Percentiles rank a stretch among this genome's conserved stretches.
Evolutionary conservation across 768 basidiomycete genomes (phyloP).

Genomic region (Tulasnella sp.): DNA sequence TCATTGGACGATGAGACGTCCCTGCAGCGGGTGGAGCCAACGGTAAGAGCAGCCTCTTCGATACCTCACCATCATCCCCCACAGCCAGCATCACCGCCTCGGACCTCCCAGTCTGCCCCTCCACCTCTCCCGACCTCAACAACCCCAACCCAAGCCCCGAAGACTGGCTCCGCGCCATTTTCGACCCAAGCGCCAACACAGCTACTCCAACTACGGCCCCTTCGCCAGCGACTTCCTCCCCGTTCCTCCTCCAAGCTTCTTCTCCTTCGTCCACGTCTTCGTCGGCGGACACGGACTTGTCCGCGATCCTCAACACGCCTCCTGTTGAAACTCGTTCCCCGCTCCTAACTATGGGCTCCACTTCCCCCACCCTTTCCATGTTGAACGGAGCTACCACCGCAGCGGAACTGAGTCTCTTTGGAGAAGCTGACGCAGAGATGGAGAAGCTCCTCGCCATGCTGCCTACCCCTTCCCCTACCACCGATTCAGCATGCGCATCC

Average conservation of each 20-base stretch:
- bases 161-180: constrained; percentile 55
- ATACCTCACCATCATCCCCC: constrained; percentile 23
- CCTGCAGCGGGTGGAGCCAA: constrained; percentile 81
- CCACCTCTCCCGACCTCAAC: constrained; percentile 19
- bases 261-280: constrained; percentile 12
- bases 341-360: neutral
- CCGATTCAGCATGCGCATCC: neutral
- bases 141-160: constrained; percentile 55
- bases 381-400: neutral
- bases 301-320: constrained; percentile 13
- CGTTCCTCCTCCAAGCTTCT: constrained; percentile 22
- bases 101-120: constrained; percentile 18
- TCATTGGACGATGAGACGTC: constrained; percentile 46
- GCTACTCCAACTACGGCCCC: constrained; percentile 23
- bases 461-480: neutral
- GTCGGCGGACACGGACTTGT: constrained; percentile 8
- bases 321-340: neutral
- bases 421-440: constrained; percentile 11
- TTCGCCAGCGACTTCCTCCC: constrained; percentile 21
- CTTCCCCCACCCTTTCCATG: neutral
- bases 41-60: constrained; percentile 8
- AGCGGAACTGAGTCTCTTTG: constrained; percentile 4
- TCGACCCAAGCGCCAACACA: constrained; percentile 29
- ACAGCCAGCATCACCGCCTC: constrained; percentile 30
- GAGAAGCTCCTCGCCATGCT: constrained; percentile 15